Conservation (phyloP, 257 asterid species). For the Solanum phureja region DNA sequence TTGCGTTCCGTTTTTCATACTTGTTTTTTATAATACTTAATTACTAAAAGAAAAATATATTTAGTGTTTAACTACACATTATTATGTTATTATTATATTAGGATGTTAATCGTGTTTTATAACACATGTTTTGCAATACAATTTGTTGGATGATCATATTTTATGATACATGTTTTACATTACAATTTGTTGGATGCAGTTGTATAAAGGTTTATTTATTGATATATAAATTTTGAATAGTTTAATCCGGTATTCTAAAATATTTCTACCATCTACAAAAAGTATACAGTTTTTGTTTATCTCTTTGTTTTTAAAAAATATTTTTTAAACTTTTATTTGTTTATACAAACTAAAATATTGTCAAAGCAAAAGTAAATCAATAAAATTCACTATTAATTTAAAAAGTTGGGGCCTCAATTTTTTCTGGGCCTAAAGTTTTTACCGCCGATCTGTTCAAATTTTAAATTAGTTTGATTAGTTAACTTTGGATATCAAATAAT, state of each 20-base stretch:
- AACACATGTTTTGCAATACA: not conserved
- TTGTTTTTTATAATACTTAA: no score
- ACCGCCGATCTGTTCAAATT: not conserved
- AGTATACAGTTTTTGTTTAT: no score
- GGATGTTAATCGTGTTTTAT: not conserved
- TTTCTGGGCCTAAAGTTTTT: not conserved
- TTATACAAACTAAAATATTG: not conserved
- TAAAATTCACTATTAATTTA: not conserved
- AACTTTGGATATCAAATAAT: not conserved
- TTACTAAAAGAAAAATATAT: no score
- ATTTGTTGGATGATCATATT: not conserved
- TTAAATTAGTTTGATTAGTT: not conserved
- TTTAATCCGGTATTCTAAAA: no score
- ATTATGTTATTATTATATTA: not conserved
- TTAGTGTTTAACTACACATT: not conserved
- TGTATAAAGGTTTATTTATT: no score
- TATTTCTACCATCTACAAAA: no score
- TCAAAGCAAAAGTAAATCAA: not conserved
- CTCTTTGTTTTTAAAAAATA: not conserved
- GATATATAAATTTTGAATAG: no score
- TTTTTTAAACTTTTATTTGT: not conserved
- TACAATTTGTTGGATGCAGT: no score
- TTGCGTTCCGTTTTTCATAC: no score
- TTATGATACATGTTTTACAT: no score
- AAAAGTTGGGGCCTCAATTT: not conserved